Evolutionary conservation across 352 stramenopile genomes (phyloP).

Genomic region (Phytophthora pseudosyringae): DNA sequence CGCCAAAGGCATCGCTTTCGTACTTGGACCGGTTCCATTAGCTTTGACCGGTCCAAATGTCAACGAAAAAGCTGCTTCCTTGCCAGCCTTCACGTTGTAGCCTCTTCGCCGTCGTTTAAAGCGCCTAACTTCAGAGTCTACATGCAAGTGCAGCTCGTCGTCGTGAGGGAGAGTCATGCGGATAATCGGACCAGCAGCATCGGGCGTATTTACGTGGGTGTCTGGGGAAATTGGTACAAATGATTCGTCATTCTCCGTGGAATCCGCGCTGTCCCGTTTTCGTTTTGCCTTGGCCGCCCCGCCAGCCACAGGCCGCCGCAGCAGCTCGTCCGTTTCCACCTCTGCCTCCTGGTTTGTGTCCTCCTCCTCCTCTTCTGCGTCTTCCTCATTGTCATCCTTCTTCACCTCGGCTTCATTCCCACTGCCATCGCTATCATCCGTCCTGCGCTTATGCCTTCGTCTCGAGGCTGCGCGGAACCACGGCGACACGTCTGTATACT

Average conservation of each 20-base stretch:
- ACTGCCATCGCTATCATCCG: constrained; percentile 44
- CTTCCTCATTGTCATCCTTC: constrained; percentile 66
- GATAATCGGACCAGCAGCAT: constrained; percentile 50
- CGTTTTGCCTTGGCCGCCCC: constrained; percentile 52
- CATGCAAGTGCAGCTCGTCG: constrained; percentile 37
- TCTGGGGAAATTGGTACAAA: constrained; percentile 67
- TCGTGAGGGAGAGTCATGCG: constrained; percentile 71
- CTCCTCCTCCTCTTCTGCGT: constrained; percentile 65
- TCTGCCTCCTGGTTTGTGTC: constrained; percentile 53
- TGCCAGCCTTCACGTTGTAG: constrained; percentile 26
- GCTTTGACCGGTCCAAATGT: constrained; percentile 37
- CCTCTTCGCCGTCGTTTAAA: constrained; percentile 65
- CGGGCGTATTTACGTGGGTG: constrained; percentile 71
- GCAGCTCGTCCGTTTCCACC: constrained; percentile 51
- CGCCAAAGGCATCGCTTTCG: neutral
- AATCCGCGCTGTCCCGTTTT: constrained; percentile 49
- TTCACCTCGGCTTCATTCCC: constrained; percentile 57
- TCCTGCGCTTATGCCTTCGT: constrained; percentile 45
- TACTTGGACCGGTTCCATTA: constrained; percentile 17
- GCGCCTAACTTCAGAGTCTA: constrained; percentile 52
- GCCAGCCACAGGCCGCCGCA: constrained; percentile 30
- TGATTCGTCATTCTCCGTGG: constrained; percentile 68
- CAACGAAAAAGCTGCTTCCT: constrained; percentile 33
- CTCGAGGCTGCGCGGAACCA: constrained; percentile 59
- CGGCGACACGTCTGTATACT: constrained; percentile 65